Percentiles rank a stretch among this genome's conserved stretches.
phyloP scores from a whole-genome alignment of 2,329 filamentous ascomycete genomes.

The Aspergillus sp. region DNA sequence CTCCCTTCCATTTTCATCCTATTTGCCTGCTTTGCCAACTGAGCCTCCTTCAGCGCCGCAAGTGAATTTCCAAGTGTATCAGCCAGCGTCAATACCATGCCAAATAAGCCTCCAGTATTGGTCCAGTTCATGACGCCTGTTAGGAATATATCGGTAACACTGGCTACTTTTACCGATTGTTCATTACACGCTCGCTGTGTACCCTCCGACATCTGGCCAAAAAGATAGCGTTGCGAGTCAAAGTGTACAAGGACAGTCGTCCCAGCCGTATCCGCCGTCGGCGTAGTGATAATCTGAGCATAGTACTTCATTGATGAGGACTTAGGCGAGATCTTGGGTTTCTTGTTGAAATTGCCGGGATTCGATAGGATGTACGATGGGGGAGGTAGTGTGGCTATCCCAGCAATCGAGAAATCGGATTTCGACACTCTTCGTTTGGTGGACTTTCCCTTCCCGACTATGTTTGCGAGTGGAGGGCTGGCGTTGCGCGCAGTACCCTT shows the following conservation, averaged over 20 bases:
- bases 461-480: too few species aligned
- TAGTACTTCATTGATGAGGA: constrained; percentile 68
- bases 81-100: constrained; percentile 82
- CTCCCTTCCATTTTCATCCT: background rate
- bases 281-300: constrained; percentile 77
- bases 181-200: constrained; percentile 77
- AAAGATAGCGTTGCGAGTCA: constrained; percentile 79
- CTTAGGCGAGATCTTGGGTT: background rate
- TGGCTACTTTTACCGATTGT: constrained; percentile 66
- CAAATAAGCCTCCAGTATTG: constrained; percentile 79
- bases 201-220: constrained; percentile 83
- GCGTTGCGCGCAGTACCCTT: too few species aligned
- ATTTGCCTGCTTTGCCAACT: constrained; percentile 43
- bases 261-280: constrained; percentile 85
- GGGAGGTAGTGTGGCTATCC: background rate
- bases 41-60: constrained; percentile 48
- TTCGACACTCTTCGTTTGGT: background rate
- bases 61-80: constrained; percentile 62
- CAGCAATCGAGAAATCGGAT: background rate
- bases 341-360: background rate
- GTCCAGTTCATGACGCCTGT: constrained; percentile 77
- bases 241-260: constrained; percentile 78
- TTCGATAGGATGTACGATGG: background rate
- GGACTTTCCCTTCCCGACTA: too few species aligned
- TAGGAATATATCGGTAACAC: constrained; percentile 78